A percentile compares a stretch with the other conserved stretches of the same genome.
Evolutionary conservation across 176 grass and related monocot genomes (phyloP).

Genomic region (Phoenix dactylifera): DNA sequence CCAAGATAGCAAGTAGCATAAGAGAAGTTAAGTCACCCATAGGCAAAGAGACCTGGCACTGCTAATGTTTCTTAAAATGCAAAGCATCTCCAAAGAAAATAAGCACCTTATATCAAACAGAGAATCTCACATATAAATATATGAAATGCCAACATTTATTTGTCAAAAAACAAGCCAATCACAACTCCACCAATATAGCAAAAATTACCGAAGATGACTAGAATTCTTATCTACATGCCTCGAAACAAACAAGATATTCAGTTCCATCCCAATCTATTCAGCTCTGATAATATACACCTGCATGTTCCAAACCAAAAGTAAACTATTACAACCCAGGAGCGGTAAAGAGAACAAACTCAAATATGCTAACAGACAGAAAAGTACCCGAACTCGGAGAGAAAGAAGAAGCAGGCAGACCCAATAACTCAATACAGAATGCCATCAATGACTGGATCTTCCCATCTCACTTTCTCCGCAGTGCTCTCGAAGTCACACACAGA

Average conservation of each 20-base stretch:
- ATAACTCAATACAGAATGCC: not conserved
- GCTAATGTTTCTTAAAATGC: too few species aligned
- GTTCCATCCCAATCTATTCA: constrained; percentile 25
- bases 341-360: not conserved
- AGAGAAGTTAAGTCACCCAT: too few species aligned
- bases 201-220: constrained; percentile 24
- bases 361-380: too few species aligned
- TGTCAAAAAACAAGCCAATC: constrained; percentile 24
- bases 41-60: too few species aligned
- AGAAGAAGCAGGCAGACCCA: not conserved
- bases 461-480: too few species aligned
- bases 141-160: constrained; percentile 13
- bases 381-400: not conserved
- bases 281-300: constrained; percentile 42
- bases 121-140: too few species aligned
- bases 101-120: too few species aligned
- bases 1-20: too few species aligned
- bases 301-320: constrained; percentile 2
- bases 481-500: constrained; percentile 5
- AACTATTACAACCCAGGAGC: not conserved
- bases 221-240: constrained; percentile 45
- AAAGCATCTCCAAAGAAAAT: too few species aligned
- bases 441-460: too few species aligned
- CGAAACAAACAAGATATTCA: constrained; percentile 44
- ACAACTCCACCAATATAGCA: constrained; percentile 24